Base-by-base conservation (phyloP, 176 grass and related monocot genomes). In the Olyra latifolia region DNA sequence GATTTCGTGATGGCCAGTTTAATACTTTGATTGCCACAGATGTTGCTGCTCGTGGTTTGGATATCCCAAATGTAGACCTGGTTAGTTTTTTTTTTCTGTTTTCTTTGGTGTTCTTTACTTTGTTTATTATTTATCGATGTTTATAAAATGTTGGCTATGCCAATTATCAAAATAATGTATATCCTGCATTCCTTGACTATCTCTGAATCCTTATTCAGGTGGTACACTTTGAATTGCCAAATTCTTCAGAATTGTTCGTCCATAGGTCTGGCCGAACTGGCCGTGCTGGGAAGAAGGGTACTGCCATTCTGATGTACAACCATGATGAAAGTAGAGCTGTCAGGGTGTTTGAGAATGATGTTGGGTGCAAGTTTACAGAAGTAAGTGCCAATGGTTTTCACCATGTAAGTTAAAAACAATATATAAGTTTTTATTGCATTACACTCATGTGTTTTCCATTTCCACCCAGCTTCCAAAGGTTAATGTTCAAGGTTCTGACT, bases 51-150 rank as follows among this genome's bases (percentile, higher is more conserved):
- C 97, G 97, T 77, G 97, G 97, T 42, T 84, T 99, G 70, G 97
- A 99, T 88, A 99, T 99, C 57, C 93, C 97, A 81, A 99, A 99
- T 86, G 97, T 99, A 11, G 97, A 99, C 83, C 50, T 99, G 91
- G 97, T 99, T 75, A 57, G 84, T 83, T 52, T 15, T 80, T 86
- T 83, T 52, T 15, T 58, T 1, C 53, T 58, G 52, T 17, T 69
- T 62, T 75, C 39, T 61, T 19, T 80, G 16, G 4, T 29, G 44
- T 45, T 79, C 16, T 55, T 16, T 65, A 53, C 63, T 56, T 61
- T 3, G 67, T 54, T 40, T 4, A 56, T 28, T 64, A 23, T 12
- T 28, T 47, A 29, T 30, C 41, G 28, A 4, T 48, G 1, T 40
- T 77, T 32, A 17, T 35, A 38, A 20, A 6, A 62, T 17, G 29